A percentile compares a stretch with the other conserved stretches of the same genome.
These are phyloP conservation scores for Fusarium sp. DNA, from an alignment of 2,329 filamentous ascomycete genomes.

Conservation along the genomic window DNA sequence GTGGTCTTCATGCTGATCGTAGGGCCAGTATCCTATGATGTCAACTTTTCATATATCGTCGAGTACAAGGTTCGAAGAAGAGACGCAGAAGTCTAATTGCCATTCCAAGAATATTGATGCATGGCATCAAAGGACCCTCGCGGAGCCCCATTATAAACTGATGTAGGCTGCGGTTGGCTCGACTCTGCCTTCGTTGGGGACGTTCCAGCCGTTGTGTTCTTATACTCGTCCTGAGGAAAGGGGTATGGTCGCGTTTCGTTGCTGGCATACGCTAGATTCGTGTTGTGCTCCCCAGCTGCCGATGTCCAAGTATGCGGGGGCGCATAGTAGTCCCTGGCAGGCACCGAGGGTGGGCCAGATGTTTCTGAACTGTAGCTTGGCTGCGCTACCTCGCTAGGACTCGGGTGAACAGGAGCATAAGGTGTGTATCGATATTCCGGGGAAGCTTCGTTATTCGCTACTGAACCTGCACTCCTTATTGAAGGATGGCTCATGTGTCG, in stretches of 20 bases:
- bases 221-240: conserved; percentile 61
- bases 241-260: conserved; percentile 61
- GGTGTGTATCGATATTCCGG: conserved; percentile 69
- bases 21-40: conserved; percentile 32
- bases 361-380: conserved; percentile 49
- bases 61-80: conserved; percentile 31
- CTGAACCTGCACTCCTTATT: conserved; percentile 61
- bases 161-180: conserved; percentile 54
- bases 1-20: conserved; percentile 40
- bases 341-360: conserved; percentile 43
- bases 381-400: conserved; percentile 49
- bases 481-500: conserved; percentile 66
- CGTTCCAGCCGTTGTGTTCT: conserved; percentile 45
- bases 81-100: conserved; percentile 51
- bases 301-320: conserved; percentile 64
- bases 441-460: conserved; percentile 60
- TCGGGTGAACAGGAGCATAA: conserved; percentile 47
- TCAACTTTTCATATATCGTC: conserved; percentile 38
- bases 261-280: conserved; percentile 59
- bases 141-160: conserved; percentile 54
- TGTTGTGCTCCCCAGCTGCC: conserved; percentile 58
- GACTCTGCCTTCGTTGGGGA: conserved; percentile 51
- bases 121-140: conserved; percentile 61
- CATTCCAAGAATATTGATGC: conserved; percentile 69
- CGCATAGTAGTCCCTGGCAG: conserved; percentile 65